Percentiles rank a stretch among this genome's conserved stretches.
These are phyloP conservation scores for Neurospora sp. DNA, from an alignment of 495 filamentous ascomycete species.

Conservation along the genomic window DNA sequence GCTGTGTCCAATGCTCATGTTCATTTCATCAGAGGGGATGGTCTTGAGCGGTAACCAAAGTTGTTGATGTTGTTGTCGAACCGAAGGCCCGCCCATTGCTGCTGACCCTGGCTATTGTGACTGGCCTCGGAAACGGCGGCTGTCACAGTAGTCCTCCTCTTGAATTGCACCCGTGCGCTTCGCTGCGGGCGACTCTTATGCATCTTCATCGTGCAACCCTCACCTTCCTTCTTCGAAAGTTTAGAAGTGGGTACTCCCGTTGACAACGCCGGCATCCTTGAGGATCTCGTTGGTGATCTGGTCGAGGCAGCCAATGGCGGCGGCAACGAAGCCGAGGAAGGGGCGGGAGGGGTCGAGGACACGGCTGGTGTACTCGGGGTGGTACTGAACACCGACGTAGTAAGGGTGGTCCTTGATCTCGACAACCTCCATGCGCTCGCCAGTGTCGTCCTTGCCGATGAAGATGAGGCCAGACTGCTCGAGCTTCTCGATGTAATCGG, in stretches of 20 bases:
- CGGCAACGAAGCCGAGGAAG: conserved; percentile 82
- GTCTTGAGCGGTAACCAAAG: not conserved
- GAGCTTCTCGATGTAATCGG: conserved; percentile 50
- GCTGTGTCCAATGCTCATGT: not conserved
- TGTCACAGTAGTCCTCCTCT: not conserved
- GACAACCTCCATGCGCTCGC: conserved; percentile 82
- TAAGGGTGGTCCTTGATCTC: conserved; percentile 85
- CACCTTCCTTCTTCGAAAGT: not conserved
- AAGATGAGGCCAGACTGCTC: conserved; percentile 51
- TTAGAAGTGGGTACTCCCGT: not conserved
- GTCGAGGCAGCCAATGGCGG: conserved; percentile 53
- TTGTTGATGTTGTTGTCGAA: not conserved
- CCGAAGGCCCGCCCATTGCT: not conserved
- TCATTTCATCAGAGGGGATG: not conserved
- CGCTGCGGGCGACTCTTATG: not conserved
- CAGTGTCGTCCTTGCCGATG: conserved; percentile 70
- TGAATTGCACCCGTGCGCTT: not conserved
- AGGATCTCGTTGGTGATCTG: conserved; percentile 19
- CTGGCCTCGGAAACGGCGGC: not conserved
- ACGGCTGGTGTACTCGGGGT: conserved; percentile 13
- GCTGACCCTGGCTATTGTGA: not conserved
- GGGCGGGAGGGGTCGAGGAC: conserved; percentile 53
- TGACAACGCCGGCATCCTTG: not conserved
- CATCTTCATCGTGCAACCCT: not conserved
- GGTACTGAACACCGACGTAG: conserved; percentile 52